Percentiles rank a stretch among this genome's conserved stretches.
phyloP scores from a whole-genome alignment of 2,329 filamentous ascomycete species.

The Claviceps capensis region DNA sequence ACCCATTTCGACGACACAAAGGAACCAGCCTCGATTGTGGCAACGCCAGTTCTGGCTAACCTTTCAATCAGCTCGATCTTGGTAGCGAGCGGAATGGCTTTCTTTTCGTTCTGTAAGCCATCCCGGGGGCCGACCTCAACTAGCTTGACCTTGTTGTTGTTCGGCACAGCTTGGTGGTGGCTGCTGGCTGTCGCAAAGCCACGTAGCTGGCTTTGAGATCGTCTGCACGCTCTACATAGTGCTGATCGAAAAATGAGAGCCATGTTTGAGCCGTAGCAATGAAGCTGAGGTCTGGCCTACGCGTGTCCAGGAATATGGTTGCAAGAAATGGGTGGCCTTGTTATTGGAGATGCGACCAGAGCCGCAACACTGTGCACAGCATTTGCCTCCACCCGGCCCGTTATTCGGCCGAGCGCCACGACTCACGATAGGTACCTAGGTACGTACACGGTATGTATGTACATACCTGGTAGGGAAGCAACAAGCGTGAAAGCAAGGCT shows the following conservation, averaged over 20 bases:
- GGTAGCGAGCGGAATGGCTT: slow-evolving; percentile 51
- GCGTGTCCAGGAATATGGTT: neutral
- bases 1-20: slow-evolving; percentile 79
- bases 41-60: slow-evolving; percentile 53
- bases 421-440: neutral
- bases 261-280: slow-evolving; percentile 13
- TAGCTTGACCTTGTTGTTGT: slow-evolving; percentile 42
- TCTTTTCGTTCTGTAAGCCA: slow-evolving; percentile 78
- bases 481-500: neutral
- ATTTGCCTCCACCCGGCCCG: slow-evolving; percentile 14
- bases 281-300: neutral
- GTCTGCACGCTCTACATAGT: slow-evolving; percentile 25
- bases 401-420: slow-evolving; percentile 5
- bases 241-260: slow-evolving; percentile 20
- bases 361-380: slow-evolving; percentile 12
- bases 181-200: slow-evolving; percentile 27
- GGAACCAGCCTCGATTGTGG: slow-evolving; percentile 66
- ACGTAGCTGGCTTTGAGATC: slow-evolving; percentile 18
- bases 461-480: neutral
- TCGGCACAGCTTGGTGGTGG: slow-evolving; percentile 14
- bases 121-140: slow-evolving; percentile 78
- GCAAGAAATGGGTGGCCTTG: neutral
- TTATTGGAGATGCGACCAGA: neutral
- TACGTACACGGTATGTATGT: neutral
- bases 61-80: slow-evolving; percentile 66